Percentiles rank a stretch among this genome's conserved stretches.
These are phyloP conservation scores for Medicago truncatula DNA, from an alignment of 306 rosid genomes.

Conservation along the genomic window DNA sequence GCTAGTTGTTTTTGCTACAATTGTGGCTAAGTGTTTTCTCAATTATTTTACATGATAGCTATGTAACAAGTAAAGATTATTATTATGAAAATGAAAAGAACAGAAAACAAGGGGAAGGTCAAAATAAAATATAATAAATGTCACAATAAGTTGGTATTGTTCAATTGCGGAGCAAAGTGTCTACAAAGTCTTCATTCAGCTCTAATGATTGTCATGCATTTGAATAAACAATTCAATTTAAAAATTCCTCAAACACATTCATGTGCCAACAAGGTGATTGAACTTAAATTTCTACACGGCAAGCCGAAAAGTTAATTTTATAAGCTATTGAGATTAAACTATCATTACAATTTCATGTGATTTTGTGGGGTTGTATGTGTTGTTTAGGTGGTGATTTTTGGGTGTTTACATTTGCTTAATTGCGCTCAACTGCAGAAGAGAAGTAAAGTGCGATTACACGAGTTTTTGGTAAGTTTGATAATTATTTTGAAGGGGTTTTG, in stretches of 20 bases:
- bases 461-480: too few relatives aligned
- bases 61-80: conserved; percentile 40
- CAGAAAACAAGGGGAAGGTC: conserved; percentile 32
- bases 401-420: too few relatives aligned
- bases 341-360: too few relatives aligned
- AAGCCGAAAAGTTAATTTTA: conserved; percentile 29
- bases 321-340: conserved; percentile 3
- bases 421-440: too few relatives aligned
- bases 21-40: conserved; percentile 33
- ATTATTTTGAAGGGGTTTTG: too few relatives aligned
- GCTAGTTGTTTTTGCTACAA: background rate
- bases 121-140: conserved; percentile 39
- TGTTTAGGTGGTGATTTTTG: too few relatives aligned
- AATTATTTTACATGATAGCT: conserved; percentile 48
- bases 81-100: conserved; percentile 42
- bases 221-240: conserved; percentile 28
- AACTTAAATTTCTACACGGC: conserved; percentile 31
- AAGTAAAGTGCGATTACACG: too few relatives aligned
- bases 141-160: conserved; percentile 39
- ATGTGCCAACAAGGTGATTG: conserved; percentile 30
- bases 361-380: too few relatives aligned
- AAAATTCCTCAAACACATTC: conserved; percentile 32
- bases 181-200: conserved; percentile 35
- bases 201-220: conserved; percentile 32
- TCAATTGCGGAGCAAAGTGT: conserved; percentile 38